phyloP scores from a whole-genome alignment of 208 protist genomes.

The Perkinsela sp. region DNA sequence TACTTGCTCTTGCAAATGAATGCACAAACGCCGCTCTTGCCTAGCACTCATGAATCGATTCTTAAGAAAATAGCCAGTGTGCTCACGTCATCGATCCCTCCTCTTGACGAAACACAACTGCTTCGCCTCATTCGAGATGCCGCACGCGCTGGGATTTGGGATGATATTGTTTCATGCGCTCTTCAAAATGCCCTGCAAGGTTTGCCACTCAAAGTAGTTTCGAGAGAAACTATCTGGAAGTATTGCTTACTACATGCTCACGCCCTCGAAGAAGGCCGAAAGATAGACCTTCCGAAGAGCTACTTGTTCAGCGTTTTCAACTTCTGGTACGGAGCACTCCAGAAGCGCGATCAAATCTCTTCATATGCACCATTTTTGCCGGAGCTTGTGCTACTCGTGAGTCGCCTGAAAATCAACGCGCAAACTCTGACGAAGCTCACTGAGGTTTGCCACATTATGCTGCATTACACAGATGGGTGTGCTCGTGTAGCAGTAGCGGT shows the following conservation, averaged over 20 bases:
- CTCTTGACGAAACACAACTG: too few relatives aligned
- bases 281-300: background rate
- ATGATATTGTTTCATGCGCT: background rate
- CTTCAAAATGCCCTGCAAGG: background rate
- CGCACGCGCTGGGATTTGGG: background rate
- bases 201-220: background rate
- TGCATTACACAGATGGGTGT: background rate
- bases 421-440: background rate
- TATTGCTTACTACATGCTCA: background rate
- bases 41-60: too few relatives aligned
- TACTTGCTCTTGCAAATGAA: too few relatives aligned
- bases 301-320: background rate
- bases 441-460: background rate
- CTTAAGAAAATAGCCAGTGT: too few relatives aligned
- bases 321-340: background rate
- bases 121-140: background rate
- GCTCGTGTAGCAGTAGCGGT: background rate
- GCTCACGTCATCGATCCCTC: too few relatives aligned
- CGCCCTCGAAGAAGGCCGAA: background rate
- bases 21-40: too few relatives aligned
- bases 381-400: background rate
- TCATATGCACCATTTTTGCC: background rate
- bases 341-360: background rate
- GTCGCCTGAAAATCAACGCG: background rate
- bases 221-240: background rate